phyloP scores from a whole-genome alignment of 495 filamentous ascomycete species.

The Pyrenula aspistea region DNA sequence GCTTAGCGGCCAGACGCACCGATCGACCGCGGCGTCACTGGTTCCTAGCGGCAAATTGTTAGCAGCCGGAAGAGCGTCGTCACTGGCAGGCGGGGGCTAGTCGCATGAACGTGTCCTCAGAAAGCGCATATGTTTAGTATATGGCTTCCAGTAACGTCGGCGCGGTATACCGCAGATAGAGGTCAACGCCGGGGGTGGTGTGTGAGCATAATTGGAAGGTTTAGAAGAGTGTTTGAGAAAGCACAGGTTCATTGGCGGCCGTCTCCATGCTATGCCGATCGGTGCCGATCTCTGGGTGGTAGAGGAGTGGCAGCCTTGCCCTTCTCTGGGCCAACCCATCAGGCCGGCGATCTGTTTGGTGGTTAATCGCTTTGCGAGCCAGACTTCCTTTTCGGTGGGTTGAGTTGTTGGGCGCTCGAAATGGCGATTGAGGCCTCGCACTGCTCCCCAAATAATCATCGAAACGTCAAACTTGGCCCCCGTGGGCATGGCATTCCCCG shows the following conservation, averaged over 20 bases:
- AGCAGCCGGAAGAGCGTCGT: not conserved
- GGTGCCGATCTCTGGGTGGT: not conserved
- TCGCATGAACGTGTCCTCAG: not conserved
- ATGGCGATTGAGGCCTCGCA: not conserved
- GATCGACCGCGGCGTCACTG: not conserved
- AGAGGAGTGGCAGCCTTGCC: not conserved
- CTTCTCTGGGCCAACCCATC: too few species aligned
- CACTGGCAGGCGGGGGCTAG: not conserved
- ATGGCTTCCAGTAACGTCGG: too few species aligned
- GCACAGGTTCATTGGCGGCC: too few species aligned
- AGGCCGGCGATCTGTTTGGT: not conserved
- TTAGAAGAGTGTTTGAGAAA: not conserved
- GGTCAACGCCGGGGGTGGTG: too few species aligned
- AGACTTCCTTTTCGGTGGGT: too few species aligned
- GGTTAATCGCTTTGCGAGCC: too few species aligned
- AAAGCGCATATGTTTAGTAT: too few species aligned
- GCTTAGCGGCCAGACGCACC: not conserved
- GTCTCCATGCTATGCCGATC: too few species aligned
- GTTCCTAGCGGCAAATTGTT: not conserved
- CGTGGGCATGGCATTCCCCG: not conserved
- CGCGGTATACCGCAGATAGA: too few species aligned
- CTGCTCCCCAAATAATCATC: not conserved
- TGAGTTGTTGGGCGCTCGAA: too few species aligned
- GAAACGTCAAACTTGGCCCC: not conserved
- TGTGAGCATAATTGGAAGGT: too few species aligned